Percentiles rank a stretch among this genome's conserved stretches.
phyloP scores from a whole-genome alignment of 306 rosid genomes.

The Sophora flavescens region DNA sequence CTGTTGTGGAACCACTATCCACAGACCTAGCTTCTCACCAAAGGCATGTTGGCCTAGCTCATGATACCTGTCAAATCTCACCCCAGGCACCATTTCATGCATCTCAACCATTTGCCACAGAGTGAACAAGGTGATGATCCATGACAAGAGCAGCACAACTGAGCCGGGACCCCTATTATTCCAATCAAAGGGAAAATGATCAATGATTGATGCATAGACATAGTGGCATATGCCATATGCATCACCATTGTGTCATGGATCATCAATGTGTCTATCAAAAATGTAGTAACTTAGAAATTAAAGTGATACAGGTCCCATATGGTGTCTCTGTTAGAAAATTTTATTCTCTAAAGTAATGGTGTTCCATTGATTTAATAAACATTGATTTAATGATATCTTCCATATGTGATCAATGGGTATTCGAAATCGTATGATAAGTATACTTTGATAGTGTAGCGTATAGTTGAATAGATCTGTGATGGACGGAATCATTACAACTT shows the following conservation, averaged over 20 bases:
- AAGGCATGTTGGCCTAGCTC: conserved; percentile 88
- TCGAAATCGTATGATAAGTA: too few relatives aligned
- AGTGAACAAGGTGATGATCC: conserved; percentile 80
- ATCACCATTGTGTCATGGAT: background rate
- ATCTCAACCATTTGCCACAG: conserved; percentile 95
- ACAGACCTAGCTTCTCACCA: conserved; percentile 79
- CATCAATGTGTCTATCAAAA: background rate
- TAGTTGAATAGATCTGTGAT: too few relatives aligned
- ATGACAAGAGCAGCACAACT: conserved; percentile 58
- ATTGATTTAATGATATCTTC: too few relatives aligned
- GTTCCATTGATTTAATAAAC: too few relatives aligned
- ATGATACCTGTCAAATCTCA: conserved; percentile 84
- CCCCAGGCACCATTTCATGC: conserved; percentile 94
- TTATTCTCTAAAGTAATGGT: too few relatives aligned
- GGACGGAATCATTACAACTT: too few relatives aligned
- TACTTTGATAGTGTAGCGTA: too few relatives aligned
- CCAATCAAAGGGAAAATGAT: background rate
- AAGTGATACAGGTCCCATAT: too few relatives aligned
- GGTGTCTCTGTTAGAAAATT: too few relatives aligned
- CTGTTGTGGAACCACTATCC: conserved; percentile 80
- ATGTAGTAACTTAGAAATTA: background rate
- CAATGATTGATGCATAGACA: background rate
- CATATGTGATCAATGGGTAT: too few relatives aligned
- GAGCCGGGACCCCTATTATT: conserved; percentile 80
- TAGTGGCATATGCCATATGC: background rate